phyloP scores from a whole-genome alignment of 192 early-diverging fungal genomes.

The Backusella macrospora region DNA sequence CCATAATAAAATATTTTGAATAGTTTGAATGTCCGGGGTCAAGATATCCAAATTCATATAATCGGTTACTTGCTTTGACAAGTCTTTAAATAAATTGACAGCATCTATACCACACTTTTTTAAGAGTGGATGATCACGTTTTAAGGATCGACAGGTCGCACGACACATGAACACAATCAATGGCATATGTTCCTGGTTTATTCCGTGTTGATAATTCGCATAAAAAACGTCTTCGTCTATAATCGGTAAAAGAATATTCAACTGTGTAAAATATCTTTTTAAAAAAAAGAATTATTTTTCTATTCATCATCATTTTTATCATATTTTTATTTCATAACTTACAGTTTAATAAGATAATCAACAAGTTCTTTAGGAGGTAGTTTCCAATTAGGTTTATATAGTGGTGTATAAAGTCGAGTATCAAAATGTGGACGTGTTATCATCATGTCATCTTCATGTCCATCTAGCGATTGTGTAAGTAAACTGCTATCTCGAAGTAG shows the following conservation, averaged over 20 bases:
- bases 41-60: slow-evolving; percentile 23
- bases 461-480: slow-evolving; percentile 15
- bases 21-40: slow-evolving; percentile 22
- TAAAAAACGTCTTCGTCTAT: slow-evolving; percentile 29
- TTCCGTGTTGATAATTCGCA: slow-evolving; percentile 10
- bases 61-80: slow-evolving; percentile 3
- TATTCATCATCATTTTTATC: too few relatives aligned
- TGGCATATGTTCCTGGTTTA: slow-evolving; percentile 1
- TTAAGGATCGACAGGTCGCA: slow-evolving; percentile 15
- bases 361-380: slow-evolving; percentile 29
- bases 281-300: too few relatives aligned
- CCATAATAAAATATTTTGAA: slow-evolving; percentile 27
- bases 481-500: background rate
- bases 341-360: slow-evolving; percentile 27
- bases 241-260: slow-evolving; percentile 26
- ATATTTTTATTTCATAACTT: too few relatives aligned
- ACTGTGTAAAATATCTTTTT: slow-evolving; percentile 31
- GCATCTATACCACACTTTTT: background rate
- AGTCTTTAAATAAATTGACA: slow-evolving; percentile 4
- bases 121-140: slow-evolving; percentile 13
- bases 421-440: background rate
- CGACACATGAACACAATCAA: slow-evolving; percentile 23
- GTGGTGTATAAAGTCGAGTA: too few relatives aligned
- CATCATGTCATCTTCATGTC: slow-evolving; percentile 17
- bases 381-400: background rate